Evolutionary conservation across 441 rosid genomes (phyloP).

Genomic region (Euphorbia schlechtendalii): DNA sequence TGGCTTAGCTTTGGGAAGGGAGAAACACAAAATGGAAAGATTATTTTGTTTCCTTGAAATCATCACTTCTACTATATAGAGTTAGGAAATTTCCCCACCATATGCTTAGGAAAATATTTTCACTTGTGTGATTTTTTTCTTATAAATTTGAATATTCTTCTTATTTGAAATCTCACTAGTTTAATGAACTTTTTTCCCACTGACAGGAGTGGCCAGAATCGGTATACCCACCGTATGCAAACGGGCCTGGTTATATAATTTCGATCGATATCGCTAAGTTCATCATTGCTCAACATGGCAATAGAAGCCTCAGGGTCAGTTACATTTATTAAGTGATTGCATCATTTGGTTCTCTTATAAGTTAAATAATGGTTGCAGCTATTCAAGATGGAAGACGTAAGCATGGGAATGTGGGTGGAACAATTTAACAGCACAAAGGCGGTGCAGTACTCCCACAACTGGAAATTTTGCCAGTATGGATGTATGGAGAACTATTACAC

Average conservation of each 20-base stretch:
- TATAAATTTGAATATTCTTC: neutral
- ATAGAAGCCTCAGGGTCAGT: conserved; percentile 65
- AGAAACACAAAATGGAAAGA: neutral
- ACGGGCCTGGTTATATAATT: conserved; percentile 91
- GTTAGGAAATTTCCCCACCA: neutral
- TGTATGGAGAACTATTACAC: conserved; percentile 85
- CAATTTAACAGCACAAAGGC: conserved; percentile 52
- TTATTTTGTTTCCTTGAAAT: neutral
- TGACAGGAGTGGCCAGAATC: conserved; percentile 95
- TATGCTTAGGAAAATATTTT: too few species aligned
- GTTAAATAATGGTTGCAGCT: conserved; percentile 38
- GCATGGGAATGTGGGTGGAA: conserved; percentile 99
- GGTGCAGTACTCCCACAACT: conserved; percentile 82
- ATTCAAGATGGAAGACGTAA: conserved; percentile 99
- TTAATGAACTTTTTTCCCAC: conserved; percentile 12
- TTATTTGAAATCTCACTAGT: neutral
- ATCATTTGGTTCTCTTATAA: neutral
- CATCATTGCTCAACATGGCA: conserved; percentile 49
- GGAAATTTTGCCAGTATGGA: conserved; percentile 96
- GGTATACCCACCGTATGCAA: conserved; percentile 93
- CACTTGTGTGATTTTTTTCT: neutral
- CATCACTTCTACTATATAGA: neutral
- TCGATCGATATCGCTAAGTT: conserved; percentile 69
- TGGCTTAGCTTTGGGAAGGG: neutral
- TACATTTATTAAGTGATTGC: too few species aligned